Evolutionary conservation across 257 asterid genomes (phyloP).

Genomic region (Gardenia jasminoides): DNA sequence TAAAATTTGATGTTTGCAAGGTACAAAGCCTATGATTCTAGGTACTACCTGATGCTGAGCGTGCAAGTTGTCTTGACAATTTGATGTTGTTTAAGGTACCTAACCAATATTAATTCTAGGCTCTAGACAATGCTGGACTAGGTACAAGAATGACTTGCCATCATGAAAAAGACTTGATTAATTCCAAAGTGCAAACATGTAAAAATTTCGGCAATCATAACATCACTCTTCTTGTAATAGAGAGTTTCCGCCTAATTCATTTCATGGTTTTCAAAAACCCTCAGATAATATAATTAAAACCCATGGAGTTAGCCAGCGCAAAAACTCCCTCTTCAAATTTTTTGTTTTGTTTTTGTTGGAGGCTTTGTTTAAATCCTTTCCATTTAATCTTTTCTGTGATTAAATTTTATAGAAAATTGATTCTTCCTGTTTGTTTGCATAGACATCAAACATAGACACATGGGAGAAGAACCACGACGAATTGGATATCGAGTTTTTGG

Average conservation of each 20-base stretch:
- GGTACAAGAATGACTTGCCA: not conserved
- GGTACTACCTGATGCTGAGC: not conserved
- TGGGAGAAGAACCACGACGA: slow-evolving; percentile 94
- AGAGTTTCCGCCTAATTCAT: not conserved
- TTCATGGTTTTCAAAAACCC: not conserved
- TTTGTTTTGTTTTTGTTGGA: too few relatives aligned
- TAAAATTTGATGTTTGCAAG: not conserved
- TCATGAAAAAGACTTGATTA: not conserved
- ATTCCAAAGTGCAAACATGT: too few relatives aligned
- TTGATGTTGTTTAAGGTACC: not conserved
- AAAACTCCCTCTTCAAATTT: not conserved
- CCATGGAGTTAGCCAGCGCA: not conserved
- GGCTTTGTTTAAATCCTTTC: too few relatives aligned
- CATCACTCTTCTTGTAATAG: not conserved
- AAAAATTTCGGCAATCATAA: not conserved
- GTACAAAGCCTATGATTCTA: not conserved
- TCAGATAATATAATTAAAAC: not conserved
- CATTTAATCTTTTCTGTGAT: not conserved
- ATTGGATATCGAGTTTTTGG: slow-evolving; percentile 84
- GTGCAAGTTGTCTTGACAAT: not conserved
- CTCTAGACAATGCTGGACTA: not conserved
- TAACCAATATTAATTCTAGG: not conserved
- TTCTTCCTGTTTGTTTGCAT: not conserved
- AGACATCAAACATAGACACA: slow-evolving; percentile 87
- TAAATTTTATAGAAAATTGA: not conserved